phyloP scores from a whole-genome alignment of 768 basidiomycete species.

The Amanita exitialis region DNA sequence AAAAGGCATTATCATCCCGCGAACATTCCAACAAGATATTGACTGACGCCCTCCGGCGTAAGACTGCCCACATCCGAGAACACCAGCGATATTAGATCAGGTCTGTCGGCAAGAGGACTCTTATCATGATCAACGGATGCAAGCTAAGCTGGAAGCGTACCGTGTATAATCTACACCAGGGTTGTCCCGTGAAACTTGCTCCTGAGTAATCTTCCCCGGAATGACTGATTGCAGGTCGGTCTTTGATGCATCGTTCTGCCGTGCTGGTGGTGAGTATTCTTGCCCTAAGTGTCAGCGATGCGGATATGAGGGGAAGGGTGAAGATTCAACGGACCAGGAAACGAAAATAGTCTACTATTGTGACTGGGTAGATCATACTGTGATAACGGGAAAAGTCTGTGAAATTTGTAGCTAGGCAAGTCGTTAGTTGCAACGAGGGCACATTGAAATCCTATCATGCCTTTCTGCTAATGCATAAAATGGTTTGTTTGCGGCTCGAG shows the following conservation, averaged over 20 bases:
- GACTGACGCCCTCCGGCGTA: conserved; percentile 88
- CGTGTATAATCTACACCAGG: conserved; percentile 94
- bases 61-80: conserved; percentile 92
- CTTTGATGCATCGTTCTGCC: background rate
- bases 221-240: background rate
- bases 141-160: conserved; percentile 24
- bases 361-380: conserved; percentile 84
- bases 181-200: conserved; percentile 74
- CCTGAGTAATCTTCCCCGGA: conserved; percentile 55
- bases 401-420: conserved; percentile 83
- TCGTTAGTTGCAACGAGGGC: background rate
- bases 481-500: conserved; percentile 88
- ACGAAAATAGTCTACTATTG: conserved; percentile 64
- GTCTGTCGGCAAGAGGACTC: conserved; percentile 31
- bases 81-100: conserved; percentile 88
- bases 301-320: conserved; percentile 15
- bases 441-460: conserved; percentile 23
- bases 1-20: conserved; percentile 37
- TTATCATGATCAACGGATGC: conserved; percentile 11
- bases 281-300: background rate
- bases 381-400: conserved; percentile 88
- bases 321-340: conserved; percentile 33
- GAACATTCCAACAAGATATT: conserved; percentile 93
- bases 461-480: conserved; percentile 95
- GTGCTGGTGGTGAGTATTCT: conserved; percentile 4